A percentile compares a stretch with the other conserved stretches of the same genome.
These are phyloP conservation scores for Exserohilum rostratum DNA, from an alignment of 2,329 filamentous ascomycete species.

Conservation along the genomic window DNA sequence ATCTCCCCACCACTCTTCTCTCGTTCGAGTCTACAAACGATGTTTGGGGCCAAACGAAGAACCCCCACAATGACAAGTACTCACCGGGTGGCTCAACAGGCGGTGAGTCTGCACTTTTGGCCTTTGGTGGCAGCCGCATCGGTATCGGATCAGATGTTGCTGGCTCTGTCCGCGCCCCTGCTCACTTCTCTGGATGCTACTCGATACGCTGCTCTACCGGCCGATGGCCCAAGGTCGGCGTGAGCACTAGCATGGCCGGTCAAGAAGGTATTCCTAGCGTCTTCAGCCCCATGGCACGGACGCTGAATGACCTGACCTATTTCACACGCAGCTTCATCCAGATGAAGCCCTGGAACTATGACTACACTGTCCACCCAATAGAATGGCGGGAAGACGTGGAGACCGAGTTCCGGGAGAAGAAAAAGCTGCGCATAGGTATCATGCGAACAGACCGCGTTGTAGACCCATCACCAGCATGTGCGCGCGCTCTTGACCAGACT, in stretches of 20 bases:
- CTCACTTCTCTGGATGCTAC: slow-evolving; percentile 90
- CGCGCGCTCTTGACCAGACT: slow-evolving; percentile 73
- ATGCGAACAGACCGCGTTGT: slow-evolving; percentile 82
- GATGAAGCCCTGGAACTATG: slow-evolving; percentile 89
- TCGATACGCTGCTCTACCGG: slow-evolving; percentile 85
- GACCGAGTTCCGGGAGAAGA: slow-evolving; percentile 65
- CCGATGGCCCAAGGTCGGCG: slow-evolving; percentile 84
- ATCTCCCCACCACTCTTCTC: slow-evolving; percentile 82
- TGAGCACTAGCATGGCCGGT: slow-evolving; percentile 86
- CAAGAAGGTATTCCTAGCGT: slow-evolving; percentile 90
- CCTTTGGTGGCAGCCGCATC: slow-evolving; percentile 80
- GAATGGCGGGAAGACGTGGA: slow-evolving; percentile 72
- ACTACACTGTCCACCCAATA: slow-evolving; percentile 84
- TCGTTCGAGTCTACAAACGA: slow-evolving; percentile 82
- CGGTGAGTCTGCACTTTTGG: slow-evolving; percentile 81
- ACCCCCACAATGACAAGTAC: slow-evolving; percentile 83
- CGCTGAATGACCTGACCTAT: slow-evolving; percentile 80
- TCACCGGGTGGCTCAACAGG: slow-evolving; percentile 89
- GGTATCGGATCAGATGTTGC: slow-evolving; percentile 92
- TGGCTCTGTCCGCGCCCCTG: slow-evolving; percentile 83
- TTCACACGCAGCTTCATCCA: slow-evolving; percentile 79
- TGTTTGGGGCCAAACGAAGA: slow-evolving; percentile 81
- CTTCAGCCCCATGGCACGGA: slow-evolving; percentile 91
- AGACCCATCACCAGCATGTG: slow-evolving; percentile 83
- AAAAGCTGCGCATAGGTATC: slow-evolving; percentile 73